Conservation (phyloP, 768 basidiomycete genomes). For the Candolleomyces eurysporus region DNA sequence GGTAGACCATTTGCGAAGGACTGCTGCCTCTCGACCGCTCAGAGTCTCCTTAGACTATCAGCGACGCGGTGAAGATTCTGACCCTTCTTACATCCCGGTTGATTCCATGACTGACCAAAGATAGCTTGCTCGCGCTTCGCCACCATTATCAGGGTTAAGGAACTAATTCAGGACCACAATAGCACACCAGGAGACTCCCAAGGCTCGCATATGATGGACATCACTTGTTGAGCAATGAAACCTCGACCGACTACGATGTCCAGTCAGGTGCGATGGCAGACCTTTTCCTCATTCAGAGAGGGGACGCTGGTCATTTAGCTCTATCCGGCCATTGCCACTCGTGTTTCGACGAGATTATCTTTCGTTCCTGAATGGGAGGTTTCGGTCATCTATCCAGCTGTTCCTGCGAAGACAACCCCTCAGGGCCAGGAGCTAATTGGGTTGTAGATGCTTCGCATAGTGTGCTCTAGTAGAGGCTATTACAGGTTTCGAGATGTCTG, state of each 20-base stretch:
- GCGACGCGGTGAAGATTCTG: not conserved
- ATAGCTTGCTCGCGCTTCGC: not conserved
- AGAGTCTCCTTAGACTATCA: no score
- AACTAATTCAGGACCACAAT: no score
- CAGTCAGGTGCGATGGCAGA: not conserved
- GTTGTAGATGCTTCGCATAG: constrained; percentile 24
- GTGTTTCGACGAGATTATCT: constrained; percentile 27
- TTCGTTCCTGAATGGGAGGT: constrained; percentile 32
- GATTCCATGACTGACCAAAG: not conserved
- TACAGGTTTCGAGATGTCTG: constrained; percentile 25
- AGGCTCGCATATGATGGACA: constrained; percentile 95
- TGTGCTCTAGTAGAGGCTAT: constrained; percentile 25
- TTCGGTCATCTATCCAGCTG: constrained; percentile 33
- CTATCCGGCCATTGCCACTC: constrained; percentile 25
- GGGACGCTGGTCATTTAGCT: constrained; percentile 37
- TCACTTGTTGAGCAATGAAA: constrained; percentile 71
- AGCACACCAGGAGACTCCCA: constrained; percentile 22
- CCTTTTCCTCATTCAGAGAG: not conserved
- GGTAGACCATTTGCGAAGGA: no score
- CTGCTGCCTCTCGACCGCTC: no score
- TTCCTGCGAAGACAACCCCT: constrained; percentile 16
- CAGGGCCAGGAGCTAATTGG: constrained; percentile 27
- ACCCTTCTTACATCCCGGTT: not conserved
- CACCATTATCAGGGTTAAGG: no score
- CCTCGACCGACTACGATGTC: not conserved